These are phyloP conservation scores for Penicillium sp. DNA, from an alignment of 2,329 filamentous ascomycete genomes.

Conservation along the genomic window DNA sequence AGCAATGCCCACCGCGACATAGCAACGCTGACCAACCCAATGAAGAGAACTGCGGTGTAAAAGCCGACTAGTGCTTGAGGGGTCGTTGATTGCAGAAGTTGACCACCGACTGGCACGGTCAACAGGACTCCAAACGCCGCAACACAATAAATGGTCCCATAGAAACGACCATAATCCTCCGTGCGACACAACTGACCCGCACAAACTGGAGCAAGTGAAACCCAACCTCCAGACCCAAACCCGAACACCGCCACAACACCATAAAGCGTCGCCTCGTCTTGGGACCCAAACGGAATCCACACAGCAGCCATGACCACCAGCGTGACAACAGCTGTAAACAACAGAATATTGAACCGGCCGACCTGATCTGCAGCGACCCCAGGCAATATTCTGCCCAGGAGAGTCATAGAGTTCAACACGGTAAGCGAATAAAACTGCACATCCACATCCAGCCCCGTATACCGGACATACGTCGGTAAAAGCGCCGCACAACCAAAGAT, in stretches of 20 bases:
- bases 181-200: constrained; percentile 49
- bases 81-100: constrained; percentile 49
- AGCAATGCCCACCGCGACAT: constrained; percentile 39
- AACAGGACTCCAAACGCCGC: constrained; percentile 49
- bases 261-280: constrained; percentile 42
- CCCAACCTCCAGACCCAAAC: constrained; percentile 51
- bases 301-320: constrained; percentile 44
- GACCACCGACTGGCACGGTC: constrained; percentile 48
- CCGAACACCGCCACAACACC: constrained; percentile 50
- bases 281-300: constrained; percentile 49
- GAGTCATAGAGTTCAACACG: constrained; percentile 46
- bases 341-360: constrained; percentile 49
- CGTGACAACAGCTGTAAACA: constrained; percentile 37
- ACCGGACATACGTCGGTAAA: constrained; percentile 47
- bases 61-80: constrained; percentile 48
- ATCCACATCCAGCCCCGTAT: constrained; percentile 39
- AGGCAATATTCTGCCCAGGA: constrained; percentile 46
- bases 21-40: constrained; percentile 31
- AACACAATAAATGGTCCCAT: constrained; percentile 50
- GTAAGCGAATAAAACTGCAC: constrained; percentile 48
- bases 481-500: constrained; percentile 51
- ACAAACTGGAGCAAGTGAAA: constrained; percentile 49
- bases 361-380: constrained; percentile 46
- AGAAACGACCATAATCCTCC: constrained; percentile 50
- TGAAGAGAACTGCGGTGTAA: constrained; percentile 44